Percentiles rank a stretch among this genome's conserved stretches.
Evolutionary conservation across 202 grass and related monocot species (phyloP).

Genomic region (Setaria viridis): DNA sequence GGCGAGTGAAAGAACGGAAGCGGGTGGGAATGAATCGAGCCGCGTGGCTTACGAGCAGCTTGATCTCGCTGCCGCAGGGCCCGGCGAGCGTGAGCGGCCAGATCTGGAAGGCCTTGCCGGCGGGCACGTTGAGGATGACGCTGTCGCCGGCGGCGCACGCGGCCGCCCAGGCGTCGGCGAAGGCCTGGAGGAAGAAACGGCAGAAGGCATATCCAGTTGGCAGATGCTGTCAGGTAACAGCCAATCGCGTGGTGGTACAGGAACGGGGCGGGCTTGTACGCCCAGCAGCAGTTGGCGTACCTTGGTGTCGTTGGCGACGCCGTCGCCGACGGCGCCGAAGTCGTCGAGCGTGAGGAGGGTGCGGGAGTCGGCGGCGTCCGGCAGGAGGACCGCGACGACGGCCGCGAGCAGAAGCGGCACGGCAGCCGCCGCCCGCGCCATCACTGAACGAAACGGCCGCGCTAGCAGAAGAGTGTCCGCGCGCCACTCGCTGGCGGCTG

Average conservation of each 20-base stretch:
- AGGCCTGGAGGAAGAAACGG: conserved; percentile 34
- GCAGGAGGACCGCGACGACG: background rate
- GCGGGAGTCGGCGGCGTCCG: conserved; percentile 6
- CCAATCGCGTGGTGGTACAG: background rate
- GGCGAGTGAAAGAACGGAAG: background rate
- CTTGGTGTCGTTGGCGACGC: conserved; percentile 59
- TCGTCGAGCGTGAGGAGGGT: conserved; percentile 60
- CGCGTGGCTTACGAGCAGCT: conserved; percentile 25
- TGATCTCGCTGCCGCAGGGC: conserved; percentile 48
- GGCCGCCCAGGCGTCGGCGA: conserved; percentile 55
- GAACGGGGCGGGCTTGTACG: no score
- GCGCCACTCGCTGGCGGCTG: no score
- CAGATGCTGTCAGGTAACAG: background rate
- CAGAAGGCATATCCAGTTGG: background rate
- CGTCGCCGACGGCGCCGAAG: conserved; percentile 74
- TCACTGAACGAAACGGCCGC: background rate
- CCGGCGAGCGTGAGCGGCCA: conserved; percentile 58
- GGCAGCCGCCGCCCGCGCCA: background rate
- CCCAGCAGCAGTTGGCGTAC: conserved; percentile 9
- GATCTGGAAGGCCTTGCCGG: conserved; percentile 59
- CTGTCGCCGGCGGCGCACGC: conserved; percentile 41
- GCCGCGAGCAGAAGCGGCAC: conserved; percentile 12
- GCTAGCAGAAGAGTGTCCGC: background rate
- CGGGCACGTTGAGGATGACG: conserved; percentile 53
- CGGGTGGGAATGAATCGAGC: background rate